Evolutionary conservation across 192 early-diverging fungal genomes (phyloP).

Genomic region (Cetraspora pellucida): DNA sequence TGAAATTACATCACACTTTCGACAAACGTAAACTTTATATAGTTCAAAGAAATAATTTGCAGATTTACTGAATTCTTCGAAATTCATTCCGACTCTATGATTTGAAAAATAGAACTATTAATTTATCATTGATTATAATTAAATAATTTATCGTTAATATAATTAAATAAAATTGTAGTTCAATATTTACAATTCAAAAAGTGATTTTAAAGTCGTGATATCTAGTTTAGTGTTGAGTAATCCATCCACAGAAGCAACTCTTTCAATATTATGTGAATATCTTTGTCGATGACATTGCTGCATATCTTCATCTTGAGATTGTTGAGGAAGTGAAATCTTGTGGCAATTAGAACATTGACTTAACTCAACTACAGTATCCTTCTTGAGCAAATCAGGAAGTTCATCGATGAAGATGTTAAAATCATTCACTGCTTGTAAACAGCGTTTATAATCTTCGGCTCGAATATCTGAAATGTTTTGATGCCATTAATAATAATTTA

Average conservation of each 20-base stretch:
- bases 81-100: background rate
- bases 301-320: background rate
- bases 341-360: background rate
- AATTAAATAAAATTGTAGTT: background rate
- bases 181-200: conserved; percentile 3
- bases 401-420: conserved; percentile 3
- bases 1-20: background rate
- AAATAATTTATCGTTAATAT: background rate
- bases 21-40: conserved; percentile 13
- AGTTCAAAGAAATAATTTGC: conserved; percentile 5
- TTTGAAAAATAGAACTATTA: background rate
- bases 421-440: background rate
- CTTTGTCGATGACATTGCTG: background rate
- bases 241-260: background rate
- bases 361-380: background rate
- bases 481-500: background rate
- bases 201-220: background rate
- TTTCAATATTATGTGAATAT: conserved; percentile 6
- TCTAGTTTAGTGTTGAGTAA: conserved; percentile 5
- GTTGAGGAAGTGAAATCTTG: background rate
- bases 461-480: background rate
- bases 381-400: conserved; percentile 2
- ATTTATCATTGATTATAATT: background rate
- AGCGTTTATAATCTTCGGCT: conserved; percentile 8
- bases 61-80: background rate